Conservation (phyloP, 2,329 filamentous ascomycete species). For the Fusarium pilosicola region DNA sequence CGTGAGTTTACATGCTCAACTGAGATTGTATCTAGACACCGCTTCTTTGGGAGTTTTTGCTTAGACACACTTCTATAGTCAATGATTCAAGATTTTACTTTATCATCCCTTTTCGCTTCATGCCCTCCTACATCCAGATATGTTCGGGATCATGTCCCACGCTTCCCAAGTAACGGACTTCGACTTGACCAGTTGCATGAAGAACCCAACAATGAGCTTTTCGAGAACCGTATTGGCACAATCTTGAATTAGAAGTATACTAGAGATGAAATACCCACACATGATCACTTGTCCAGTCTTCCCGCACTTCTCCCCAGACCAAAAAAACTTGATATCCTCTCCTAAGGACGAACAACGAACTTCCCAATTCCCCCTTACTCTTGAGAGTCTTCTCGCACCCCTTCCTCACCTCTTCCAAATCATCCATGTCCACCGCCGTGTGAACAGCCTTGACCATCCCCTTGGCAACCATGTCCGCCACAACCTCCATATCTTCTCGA, state of each 20-base stretch:
- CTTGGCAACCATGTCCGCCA: slow-evolving; percentile 53
- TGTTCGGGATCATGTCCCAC: not conserved
- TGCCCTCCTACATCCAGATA: no score
- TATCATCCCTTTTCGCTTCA: not conserved
- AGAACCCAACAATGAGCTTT: not conserved
- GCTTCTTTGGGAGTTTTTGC: not conserved
- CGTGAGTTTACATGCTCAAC: not conserved
- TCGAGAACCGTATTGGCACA: not conserved
- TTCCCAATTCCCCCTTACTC: slow-evolving; percentile 45
- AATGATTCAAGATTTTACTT: not conserved
- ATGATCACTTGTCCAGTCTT: not conserved
- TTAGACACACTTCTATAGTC: no score
- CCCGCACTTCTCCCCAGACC: not conserved
- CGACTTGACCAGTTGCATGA: not conserved
- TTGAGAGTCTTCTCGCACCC: slow-evolving; percentile 52
- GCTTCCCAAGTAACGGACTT: not conserved
- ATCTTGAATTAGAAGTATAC: not conserved
- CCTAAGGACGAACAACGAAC: slow-evolving; percentile 41
- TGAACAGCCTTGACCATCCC: slow-evolving; percentile 57
- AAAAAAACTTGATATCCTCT: no score
- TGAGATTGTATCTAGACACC: not conserved
- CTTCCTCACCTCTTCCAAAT: slow-evolving; percentile 55
- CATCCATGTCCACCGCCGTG: slow-evolving; percentile 52
- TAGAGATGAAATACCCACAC: not conserved
- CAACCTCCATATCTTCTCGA: slow-evolving; percentile 55